Conservation (phyloP, 441 rosid genomes). For the Arabidopsis lyrata region DNA sequence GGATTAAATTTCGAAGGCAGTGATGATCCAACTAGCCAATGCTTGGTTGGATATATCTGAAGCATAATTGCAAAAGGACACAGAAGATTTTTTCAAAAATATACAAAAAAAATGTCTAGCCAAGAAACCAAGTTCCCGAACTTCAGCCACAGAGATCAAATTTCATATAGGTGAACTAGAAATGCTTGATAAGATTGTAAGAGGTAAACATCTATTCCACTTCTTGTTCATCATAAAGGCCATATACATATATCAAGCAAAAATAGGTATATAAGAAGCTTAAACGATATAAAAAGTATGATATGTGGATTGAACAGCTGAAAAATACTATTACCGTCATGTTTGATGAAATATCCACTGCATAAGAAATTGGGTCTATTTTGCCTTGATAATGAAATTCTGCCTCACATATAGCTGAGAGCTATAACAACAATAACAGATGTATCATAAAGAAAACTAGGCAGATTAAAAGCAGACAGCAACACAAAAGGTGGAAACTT, state of each 20-base stretch:
- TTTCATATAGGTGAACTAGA: constrained; percentile 6
- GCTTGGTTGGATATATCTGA: constrained; percentile 78
- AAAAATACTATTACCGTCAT: constrained; percentile 64
- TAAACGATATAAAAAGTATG: background rate
- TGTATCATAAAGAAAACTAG: constrained; percentile 6
- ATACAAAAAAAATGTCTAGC: background rate
- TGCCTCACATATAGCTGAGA: constrained; percentile 85
- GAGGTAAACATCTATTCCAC: background rate
- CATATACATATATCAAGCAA: background rate
- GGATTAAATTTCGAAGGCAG: constrained; percentile 78
- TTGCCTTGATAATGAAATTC: constrained; percentile 90
- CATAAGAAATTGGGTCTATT: constrained; percentile 67
- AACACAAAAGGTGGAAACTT: constrained; percentile 25
- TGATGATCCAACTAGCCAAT: constrained; percentile 85
- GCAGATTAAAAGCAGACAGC: background rate
- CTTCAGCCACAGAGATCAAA: constrained; percentile 12
- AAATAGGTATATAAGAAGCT: background rate
- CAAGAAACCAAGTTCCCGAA: background rate
- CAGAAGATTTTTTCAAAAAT: background rate
- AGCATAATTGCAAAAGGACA: constrained; percentile 9
- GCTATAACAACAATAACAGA: constrained; percentile 60
- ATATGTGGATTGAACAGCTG: background rate
- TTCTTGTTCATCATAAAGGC: background rate
- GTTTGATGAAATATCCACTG: constrained; percentile 56
- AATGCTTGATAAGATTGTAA: constrained; percentile 23